Evolutionary conservation across 2,329 filamentous ascomycete species (phyloP).

Genomic region (Colletotrichum chrysophilum): DNA sequence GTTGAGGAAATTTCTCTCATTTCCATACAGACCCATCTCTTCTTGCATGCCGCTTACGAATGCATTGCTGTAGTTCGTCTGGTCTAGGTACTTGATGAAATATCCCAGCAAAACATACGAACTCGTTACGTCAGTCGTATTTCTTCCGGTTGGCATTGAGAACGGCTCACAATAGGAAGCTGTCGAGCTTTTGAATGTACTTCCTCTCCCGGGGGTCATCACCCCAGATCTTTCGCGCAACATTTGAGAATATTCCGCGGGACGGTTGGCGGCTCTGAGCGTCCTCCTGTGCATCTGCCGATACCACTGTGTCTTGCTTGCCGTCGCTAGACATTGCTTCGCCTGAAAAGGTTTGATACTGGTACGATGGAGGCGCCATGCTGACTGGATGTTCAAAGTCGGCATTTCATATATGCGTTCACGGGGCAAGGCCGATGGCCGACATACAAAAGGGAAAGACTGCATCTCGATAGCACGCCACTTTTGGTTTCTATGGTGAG

Average conservation of each 20-base stretch:
- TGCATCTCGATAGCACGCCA: neutral
- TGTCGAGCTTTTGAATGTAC: neutral
- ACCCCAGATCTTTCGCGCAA: neutral
- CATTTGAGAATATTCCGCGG: neutral
- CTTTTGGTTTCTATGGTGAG: neutral
- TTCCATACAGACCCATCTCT: slow-evolving; percentile 27
- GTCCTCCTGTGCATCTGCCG: neutral
- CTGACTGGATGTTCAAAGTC: neutral
- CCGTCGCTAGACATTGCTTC: neutral
- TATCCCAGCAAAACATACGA: slow-evolving; percentile 4
- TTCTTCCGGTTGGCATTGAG: neutral
- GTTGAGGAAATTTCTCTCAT: slow-evolving; percentile 27
- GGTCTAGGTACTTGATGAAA: slow-evolving; percentile 28
- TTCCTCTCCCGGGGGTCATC: neutral
- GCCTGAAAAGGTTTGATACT: neutral
- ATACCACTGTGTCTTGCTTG: neutral
- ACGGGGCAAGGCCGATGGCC: neutral
- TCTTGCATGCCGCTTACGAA: slow-evolving; percentile 31
- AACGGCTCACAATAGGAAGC: neutral
- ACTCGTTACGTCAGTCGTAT: neutral
- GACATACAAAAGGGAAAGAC: neutral
- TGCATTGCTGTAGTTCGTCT: slow-evolving; percentile 34
- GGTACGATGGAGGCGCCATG: neutral
- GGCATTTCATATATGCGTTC: neutral
- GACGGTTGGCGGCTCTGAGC: neutral